Evolutionary conservation across 129 eudicot species (phyloP), one percentile per base, ranked within the genome.

Genomic region (Smallanthus sonchifolius): DNA sequence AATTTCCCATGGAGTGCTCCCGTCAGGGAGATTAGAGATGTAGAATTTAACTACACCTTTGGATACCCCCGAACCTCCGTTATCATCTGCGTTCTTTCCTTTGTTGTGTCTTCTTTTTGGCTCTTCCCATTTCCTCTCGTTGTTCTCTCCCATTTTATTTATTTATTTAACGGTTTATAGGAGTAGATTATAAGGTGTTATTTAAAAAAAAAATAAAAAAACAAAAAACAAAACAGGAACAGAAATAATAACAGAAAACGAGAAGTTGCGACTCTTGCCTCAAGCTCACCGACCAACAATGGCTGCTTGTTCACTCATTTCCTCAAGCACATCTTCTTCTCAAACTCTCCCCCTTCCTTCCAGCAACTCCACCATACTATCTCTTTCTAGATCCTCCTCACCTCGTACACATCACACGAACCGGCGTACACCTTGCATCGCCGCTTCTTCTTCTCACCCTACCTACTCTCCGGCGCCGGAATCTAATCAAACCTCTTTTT

Each of bases 301-400:
- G 82, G 80, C 84, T 67, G 69, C 80, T 32, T 39, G 56, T 44
- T 79, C 84, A 35, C 76, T 83, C 63, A 54, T 62, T 72, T 84
- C 77, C 43, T 20, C 82, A 35, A 34, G 6, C 77, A 44, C 79
- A 59, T 72, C 72, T 28, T 48, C 67, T 19, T 84, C 77, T 62
- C 39, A 77, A 17, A n/a, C 24, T 76, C 47, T 72, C 72, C 64
- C 51, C n/a, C 49, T 64, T 32, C 32, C 80, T 60, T 34, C 76
- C 17, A 37, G 28, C 42, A 70, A 71, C 54, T 35, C 65, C 65
- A 36, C 65, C 48, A 47, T n/a, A 15, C 42, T 63, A 55, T 65
- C 83, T 16, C 55, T 51, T 64, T 73, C 56, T 68, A 48, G 57
- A 63, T 24, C 80, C 70, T 35, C 65, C 73, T 42, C 75, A 20